Evolutionary conservation across 768 basidiomycete species (phyloP).

Genomic region (Boletus rubescentipes): DNA sequence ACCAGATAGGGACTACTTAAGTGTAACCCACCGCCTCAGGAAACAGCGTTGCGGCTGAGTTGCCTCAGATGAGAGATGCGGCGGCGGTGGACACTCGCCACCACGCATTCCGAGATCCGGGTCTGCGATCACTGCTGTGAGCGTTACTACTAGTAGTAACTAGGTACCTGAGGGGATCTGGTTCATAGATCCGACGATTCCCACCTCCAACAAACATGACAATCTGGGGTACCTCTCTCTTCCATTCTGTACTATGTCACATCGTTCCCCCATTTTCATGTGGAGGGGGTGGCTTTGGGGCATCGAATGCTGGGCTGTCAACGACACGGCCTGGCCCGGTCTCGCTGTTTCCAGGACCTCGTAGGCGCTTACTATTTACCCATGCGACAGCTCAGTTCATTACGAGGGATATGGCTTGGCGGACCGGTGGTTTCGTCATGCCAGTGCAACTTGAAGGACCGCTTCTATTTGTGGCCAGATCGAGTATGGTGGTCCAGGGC

Average conservation of each 20-base stretch:
- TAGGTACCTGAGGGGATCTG: constrained; percentile 10
- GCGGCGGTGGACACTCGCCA: constrained; percentile 12
- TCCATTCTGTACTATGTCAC: constrained; percentile 22
- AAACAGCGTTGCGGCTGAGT: constrained; percentile 13
- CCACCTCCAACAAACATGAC: not conserved
- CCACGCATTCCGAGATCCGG: constrained; percentile 19
- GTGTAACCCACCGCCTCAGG: constrained; percentile 10
- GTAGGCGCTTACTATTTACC: constrained; percentile 5
- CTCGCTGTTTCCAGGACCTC: constrained; percentile 1
- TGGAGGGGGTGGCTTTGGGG: not conserved
- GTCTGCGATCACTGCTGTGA: constrained; percentile 10
- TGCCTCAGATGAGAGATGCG: constrained; percentile 9
- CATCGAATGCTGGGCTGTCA: not conserved
- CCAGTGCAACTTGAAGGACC: too few species aligned
- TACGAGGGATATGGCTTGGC: constrained; percentile 19
- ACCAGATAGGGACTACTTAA: constrained; percentile 7
- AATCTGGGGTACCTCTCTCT: constrained; percentile 19
- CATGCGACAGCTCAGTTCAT: constrained; percentile 20
- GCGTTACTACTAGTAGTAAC: not conserved
- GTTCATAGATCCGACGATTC: constrained; percentile 19
- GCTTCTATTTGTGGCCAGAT: constrained; percentile 14
- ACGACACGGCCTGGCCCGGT: constrained; percentile 1
- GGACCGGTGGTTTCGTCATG: constrained; percentile 20
- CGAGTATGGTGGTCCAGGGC: constrained; percentile 13
- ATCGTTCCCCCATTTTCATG: constrained; percentile 3